Evolutionary conservation across 805 yeast species (phyloP).

Genomic region (Candida maris): DNA sequence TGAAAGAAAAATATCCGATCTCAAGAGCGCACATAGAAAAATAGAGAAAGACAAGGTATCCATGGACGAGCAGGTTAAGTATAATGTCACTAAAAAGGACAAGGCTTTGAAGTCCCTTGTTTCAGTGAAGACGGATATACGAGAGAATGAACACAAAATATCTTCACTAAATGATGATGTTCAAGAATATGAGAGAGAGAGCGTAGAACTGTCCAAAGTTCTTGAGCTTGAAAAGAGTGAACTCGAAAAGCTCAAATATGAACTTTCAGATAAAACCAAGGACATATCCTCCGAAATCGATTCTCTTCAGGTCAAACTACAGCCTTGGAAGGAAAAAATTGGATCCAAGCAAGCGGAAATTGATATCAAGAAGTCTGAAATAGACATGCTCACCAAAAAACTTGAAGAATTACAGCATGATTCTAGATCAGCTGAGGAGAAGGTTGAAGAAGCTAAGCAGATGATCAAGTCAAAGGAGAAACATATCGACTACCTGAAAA

Average conservation of each 20-base stretch:
- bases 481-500: constrained; percentile 41
- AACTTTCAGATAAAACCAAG: constrained; percentile 71
- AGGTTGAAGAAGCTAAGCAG: constrained; percentile 34
- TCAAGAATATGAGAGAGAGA: constrained; percentile 40
- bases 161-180: constrained; percentile 43
- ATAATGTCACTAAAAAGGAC: constrained; percentile 52
- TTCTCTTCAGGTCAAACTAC: constrained; percentile 56
- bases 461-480: constrained; percentile 44
- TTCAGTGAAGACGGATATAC: constrained; percentile 42
- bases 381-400: constrained; percentile 54
- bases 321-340: constrained; percentile 78
- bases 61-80: constrained; percentile 72
- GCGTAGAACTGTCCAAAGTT: constrained; percentile 40
- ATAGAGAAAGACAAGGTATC: constrained; percentile 61
- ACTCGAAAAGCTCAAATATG: constrained; percentile 61
- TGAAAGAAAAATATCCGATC: constrained; percentile 26
- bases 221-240: constrained; percentile 50
- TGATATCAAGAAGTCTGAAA: constrained; percentile 59
- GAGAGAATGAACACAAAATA: constrained; percentile 45
- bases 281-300: constrained; percentile 64
- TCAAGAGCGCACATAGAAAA: constrained; percentile 37
- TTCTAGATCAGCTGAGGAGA: constrained; percentile 39
- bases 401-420: constrained; percentile 42
- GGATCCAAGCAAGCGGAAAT: constrained; percentile 61
- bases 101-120: constrained; percentile 56